These are phyloP conservation scores for Neurospora sp. DNA, from an alignment of 495 filamentous ascomycete genomes.

Conservation along the genomic window DNA sequence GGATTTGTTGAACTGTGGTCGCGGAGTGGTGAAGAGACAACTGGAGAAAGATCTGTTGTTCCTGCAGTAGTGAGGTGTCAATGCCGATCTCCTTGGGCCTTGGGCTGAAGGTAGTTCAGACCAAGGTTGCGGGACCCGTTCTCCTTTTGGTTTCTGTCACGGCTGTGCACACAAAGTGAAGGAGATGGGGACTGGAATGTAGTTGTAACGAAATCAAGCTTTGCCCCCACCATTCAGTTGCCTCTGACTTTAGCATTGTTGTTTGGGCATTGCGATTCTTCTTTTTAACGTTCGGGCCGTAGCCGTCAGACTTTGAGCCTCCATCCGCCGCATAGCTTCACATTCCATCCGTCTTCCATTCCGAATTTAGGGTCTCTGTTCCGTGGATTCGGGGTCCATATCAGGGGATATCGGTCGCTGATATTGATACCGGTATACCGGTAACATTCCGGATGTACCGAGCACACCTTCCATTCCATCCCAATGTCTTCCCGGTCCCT, in stretches of 20 bases:
- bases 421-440: neutral
- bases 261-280: neutral
- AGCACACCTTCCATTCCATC: neutral
- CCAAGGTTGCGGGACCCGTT: neutral
- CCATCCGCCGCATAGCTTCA: neutral
- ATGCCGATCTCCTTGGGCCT: neutral
- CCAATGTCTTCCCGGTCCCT: neutral
- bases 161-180: neutral
- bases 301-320: neutral
- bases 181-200: neutral
- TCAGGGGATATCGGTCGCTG: neutral
- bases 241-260: neutral
- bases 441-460: neutral
- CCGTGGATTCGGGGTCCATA: too few species aligned
- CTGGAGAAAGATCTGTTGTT: neutral
- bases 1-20: neutral
- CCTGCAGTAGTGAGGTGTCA: neutral
- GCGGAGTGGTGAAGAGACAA: neutral
- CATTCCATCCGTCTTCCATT: neutral
- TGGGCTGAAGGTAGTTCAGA: neutral
- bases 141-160: neutral
- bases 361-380: neutral
- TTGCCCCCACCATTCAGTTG: neutral
- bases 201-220: neutral
- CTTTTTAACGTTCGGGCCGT: neutral